These are phyloP conservation scores for Adansonia rubrostipa DNA, from an alignment of 441 rosid species.

Conservation along the genomic window DNA sequence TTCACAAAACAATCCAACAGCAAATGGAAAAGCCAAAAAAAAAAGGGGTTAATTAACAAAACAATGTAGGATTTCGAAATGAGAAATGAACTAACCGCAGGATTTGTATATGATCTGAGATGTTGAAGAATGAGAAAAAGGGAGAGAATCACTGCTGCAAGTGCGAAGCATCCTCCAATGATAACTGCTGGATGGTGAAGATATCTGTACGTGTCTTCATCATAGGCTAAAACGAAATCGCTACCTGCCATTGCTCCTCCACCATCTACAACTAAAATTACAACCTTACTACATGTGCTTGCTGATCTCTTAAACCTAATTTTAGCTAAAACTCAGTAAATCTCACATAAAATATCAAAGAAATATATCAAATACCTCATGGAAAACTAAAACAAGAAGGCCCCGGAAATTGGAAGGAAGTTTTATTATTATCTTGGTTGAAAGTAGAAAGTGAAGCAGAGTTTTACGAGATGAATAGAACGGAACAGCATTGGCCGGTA, in stretches of 20 bases:
- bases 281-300: neutral
- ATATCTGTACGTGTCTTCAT: slow-evolving; percentile 41
- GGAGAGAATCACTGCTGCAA: slow-evolving; percentile 61
- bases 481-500: neutral
- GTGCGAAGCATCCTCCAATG: slow-evolving; percentile 69
- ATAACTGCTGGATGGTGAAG: slow-evolving; percentile 62
- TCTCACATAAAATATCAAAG: neutral
- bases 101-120: slow-evolving; percentile 86
- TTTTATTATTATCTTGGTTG: neutral
- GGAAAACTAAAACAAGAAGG: neutral
- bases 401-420: neutral
- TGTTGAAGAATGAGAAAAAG: slow-evolving; percentile 61
- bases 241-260: neutral
- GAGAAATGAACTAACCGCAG: slow-evolving; percentile 52
- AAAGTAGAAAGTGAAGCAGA: slow-evolving; percentile 1
- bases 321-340: neutral
- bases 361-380: neutral
- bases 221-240: slow-evolving; percentile 9
- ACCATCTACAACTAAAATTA: neutral
- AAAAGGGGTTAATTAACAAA: neutral
- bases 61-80: neutral
- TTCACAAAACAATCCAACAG: neutral
- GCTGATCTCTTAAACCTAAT: neutral
- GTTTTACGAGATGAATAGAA: neutral
- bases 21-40: neutral